Evolutionary conservation across 2,329 filamentous ascomycete genomes (phyloP).

Genomic region (Myriosclerotinia scirpicola): DNA sequence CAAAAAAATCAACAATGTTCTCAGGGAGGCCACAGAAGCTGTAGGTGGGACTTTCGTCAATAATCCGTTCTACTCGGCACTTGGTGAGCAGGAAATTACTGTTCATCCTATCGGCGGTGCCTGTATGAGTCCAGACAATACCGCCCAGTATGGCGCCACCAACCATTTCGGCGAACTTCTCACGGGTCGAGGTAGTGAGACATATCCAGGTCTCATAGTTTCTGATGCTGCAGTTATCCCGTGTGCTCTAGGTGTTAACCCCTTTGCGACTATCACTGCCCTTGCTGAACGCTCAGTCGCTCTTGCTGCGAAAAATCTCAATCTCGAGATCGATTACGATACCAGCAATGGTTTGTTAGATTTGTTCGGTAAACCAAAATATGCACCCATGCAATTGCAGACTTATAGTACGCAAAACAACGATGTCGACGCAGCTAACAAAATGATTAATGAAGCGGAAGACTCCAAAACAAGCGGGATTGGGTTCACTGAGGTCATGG

Average conservation of each 20-base stretch:
- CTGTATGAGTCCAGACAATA: slow-evolving; percentile 60
- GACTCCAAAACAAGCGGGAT: slow-evolving; percentile 49
- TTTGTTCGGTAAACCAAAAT: slow-evolving; percentile 53
- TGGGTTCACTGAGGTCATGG: slow-evolving; percentile 65
- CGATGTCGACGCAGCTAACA: slow-evolving; percentile 46
- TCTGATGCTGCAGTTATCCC: slow-evolving; percentile 63
- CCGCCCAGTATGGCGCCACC: slow-evolving; percentile 56
- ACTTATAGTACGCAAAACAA: slow-evolving; percentile 29
- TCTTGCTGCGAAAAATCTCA: slow-evolving; percentile 46
- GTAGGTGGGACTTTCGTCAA: slow-evolving; percentile 61
- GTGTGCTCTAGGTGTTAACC: slow-evolving; percentile 62
- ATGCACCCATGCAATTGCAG: slow-evolving; percentile 23
- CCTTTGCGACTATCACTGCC: slow-evolving; percentile 67
- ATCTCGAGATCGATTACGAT: slow-evolving; percentile 47
- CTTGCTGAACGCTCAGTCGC: slow-evolving; percentile 64
- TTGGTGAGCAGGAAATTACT: slow-evolving; percentile 59
- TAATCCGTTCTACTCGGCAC: slow-evolving; percentile 57
- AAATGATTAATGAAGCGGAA: slow-evolving; percentile 40
- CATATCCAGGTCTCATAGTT: slow-evolving; percentile 58
- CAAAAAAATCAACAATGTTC: slow-evolving; percentile 51
- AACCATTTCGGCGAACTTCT: slow-evolving; percentile 64
- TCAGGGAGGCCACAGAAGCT: slow-evolving; percentile 55
- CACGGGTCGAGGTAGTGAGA: slow-evolving; percentile 50
- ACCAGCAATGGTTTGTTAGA: slow-evolving; percentile 52
- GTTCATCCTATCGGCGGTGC: slow-evolving; percentile 68